These are phyloP conservation scores for Nephelium lappaceum DNA, from an alignment of 345 rosid genomes.

Conservation along the genomic window DNA sequence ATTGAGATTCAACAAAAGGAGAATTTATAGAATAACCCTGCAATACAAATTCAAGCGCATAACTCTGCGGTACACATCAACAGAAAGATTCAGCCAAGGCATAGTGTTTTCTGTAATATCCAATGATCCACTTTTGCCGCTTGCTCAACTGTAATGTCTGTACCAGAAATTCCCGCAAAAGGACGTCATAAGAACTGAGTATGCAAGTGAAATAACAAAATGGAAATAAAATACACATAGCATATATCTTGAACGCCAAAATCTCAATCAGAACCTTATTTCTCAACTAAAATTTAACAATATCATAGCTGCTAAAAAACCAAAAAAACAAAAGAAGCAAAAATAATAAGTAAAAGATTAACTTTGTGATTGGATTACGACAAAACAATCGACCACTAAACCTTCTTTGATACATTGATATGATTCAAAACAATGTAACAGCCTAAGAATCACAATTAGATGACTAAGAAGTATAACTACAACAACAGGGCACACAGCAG, in stretches of 20 bases:
- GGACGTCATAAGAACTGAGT: not conserved
- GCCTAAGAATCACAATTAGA: not conserved
- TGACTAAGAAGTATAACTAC: not conserved
- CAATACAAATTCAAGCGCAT: constrained; percentile 71
- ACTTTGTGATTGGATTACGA: not conserved
- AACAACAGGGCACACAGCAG: not conserved
- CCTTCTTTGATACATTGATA: not conserved
- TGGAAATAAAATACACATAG: not conserved
- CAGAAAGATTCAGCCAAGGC: constrained; percentile 64
- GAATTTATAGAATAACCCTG: constrained; percentile 78
- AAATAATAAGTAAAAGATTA: not conserved
- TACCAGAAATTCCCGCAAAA: constrained; percentile 23
- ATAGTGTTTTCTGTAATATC: constrained; percentile 43
- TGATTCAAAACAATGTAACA: not conserved
- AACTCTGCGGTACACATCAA: constrained; percentile 62
- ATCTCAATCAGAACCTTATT: too few relatives aligned
- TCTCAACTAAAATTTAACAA: too few relatives aligned
- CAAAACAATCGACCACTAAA: not conserved
- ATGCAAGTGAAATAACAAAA: not conserved
- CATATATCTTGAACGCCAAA: not conserved
- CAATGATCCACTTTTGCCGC: constrained; percentile 13
- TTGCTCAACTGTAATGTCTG: constrained; percentile 16
- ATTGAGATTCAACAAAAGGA: constrained; percentile 3
- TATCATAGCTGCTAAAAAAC: too few relatives aligned
- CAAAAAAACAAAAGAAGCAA: not conserved